phyloP scores from a whole-genome alignment of 768 basidiomycete genomes.

The Macrolepiota dolichaula region DNA sequence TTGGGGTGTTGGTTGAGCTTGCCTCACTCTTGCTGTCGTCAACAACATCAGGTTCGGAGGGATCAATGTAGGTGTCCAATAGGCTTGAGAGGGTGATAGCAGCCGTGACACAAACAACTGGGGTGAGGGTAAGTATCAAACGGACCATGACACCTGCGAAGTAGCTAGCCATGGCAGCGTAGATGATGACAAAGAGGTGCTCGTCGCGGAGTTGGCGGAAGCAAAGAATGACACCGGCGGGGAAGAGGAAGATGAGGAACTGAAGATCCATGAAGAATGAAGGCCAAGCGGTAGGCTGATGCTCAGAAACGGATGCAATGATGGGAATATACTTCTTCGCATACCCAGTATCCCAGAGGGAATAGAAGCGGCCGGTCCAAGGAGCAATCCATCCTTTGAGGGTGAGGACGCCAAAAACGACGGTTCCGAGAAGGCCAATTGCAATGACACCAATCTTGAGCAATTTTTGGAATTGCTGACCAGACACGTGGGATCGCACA shows the following conservation, averaged over 20 bases:
- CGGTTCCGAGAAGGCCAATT: conserved; percentile 67
- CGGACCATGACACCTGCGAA: conserved; percentile 99
- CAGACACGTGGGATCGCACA: conserved; percentile 84
- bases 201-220: conserved; percentile 95
- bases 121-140: conserved; percentile 95
- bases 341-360: conserved; percentile 98
- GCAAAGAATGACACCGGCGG: conserved; percentile 91
- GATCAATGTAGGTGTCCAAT: conserved; percentile 88
- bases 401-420: conserved; percentile 76
- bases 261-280: conserved; percentile 99
- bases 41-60: conserved; percentile 54
- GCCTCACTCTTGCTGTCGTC: conserved; percentile 28
- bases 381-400: conserved; percentile 96
- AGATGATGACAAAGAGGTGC: conserved; percentile 98
- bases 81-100: conserved; percentile 89
- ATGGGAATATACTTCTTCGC: conserved; percentile 99
- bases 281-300: conserved; percentile 99
- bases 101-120: conserved; percentile 91
- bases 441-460: conserved; percentile 67
- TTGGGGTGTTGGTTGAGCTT: conserved; percentile 19
- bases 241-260: conserved; percentile 97
- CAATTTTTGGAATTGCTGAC: conserved; percentile 87
- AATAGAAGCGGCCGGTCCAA: conserved; percentile 99
- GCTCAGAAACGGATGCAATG: conserved; percentile 98
- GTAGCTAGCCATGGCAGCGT: conserved; percentile 93